These are phyloP conservation scores for Testicularia cyperi DNA, from an alignment of 1,284 basidiomycete genomes.

Conservation along the genomic window DNA sequence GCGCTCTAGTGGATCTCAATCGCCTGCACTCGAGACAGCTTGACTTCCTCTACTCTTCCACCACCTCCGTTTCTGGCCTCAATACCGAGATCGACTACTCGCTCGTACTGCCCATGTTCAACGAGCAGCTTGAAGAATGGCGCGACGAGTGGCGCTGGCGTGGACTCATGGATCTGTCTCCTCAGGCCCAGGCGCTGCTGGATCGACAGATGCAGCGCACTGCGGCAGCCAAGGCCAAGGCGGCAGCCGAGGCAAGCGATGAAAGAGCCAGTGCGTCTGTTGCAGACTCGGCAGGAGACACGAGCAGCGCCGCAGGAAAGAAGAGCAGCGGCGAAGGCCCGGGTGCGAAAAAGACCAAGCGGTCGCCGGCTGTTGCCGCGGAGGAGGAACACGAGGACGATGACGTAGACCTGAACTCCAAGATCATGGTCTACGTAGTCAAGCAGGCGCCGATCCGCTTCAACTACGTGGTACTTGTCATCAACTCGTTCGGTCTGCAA, in stretches of 20 bases:
- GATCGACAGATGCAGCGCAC: constrained; percentile 13
- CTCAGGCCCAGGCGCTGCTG: constrained; percentile 15
- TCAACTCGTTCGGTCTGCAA: constrained; percentile 93
- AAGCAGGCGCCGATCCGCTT: constrained; percentile 51
- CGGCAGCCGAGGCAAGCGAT: constrained; percentile 7
- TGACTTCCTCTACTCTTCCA: constrained; percentile 85
- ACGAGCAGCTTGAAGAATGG: constrained; percentile 75
- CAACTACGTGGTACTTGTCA: constrained; percentile 57
- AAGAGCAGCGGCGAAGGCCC: background rate
- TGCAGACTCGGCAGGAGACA: background rate
- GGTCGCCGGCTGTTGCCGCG: background rate
- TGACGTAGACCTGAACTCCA: constrained; percentile 47
- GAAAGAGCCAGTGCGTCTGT: background rate
- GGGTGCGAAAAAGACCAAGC: background rate
- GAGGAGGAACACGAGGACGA: constrained; percentile 30
- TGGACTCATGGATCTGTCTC: constrained; percentile 32
- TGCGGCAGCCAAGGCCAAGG: constrained; percentile 11
- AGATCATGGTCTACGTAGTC: constrained; percentile 48
- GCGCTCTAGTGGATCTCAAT: constrained; percentile 41
- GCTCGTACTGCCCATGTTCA: constrained; percentile 77
- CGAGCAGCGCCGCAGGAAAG: background rate
- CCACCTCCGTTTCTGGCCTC: constrained; percentile 76
- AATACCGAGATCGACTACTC: constrained; percentile 85
- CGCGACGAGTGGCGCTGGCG: constrained; percentile 66
- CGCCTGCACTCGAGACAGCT: constrained; percentile 71